Evolutionary conservation across 2,329 filamentous ascomycete genomes (phyloP).

Genomic region (Stylonectria norvegica): DNA sequence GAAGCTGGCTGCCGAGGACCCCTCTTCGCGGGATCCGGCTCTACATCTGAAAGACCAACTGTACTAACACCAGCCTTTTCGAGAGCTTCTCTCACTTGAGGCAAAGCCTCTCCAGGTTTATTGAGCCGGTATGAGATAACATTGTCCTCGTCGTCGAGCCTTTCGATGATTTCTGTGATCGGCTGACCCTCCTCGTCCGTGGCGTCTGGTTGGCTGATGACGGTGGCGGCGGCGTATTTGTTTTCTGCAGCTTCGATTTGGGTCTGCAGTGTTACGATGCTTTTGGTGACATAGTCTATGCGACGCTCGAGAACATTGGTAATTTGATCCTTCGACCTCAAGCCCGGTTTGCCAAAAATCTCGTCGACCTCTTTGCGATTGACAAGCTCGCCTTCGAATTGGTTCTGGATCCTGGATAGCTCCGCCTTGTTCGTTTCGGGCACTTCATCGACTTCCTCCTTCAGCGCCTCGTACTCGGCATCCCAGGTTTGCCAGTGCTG

Average conservation of each 20-base stretch:
- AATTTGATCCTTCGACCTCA: constrained; percentile 42
- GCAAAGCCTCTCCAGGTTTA: constrained; percentile 63
- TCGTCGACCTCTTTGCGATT: constrained; percentile 54
- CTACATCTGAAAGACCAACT: constrained; percentile 22
- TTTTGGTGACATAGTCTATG: constrained; percentile 85
- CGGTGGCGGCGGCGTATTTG: constrained; percentile 61
- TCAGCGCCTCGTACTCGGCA: constrained; percentile 84
- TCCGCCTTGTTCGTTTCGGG: constrained; percentile 43
- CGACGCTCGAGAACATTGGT: constrained; percentile 64
- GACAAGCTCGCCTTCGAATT: constrained; percentile 61
- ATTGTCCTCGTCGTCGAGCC: constrained; percentile 87
- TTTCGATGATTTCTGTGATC: constrained; percentile 86
- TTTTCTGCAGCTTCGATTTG: constrained; percentile 67
- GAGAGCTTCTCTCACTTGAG: constrained; percentile 67
- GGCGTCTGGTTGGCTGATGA: constrained; percentile 57
- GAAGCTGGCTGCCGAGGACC: constrained; percentile 1
- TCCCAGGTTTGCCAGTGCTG: constrained; percentile 90
- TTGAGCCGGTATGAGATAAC: constrained; percentile 66
- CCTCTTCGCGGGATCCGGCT: constrained; percentile 1
- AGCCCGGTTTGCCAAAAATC: constrained; percentile 35
- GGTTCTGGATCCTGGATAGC: constrained; percentile 54
- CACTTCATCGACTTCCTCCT: constrained; percentile 69
- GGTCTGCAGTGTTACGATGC: constrained; percentile 70
- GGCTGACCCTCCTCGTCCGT: constrained; percentile 68
- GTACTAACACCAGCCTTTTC: constrained; percentile 70